phyloP scores from a whole-genome alignment of 2,329 filamentous ascomycete genomes.

The Fusarium duplospermum region DNA sequence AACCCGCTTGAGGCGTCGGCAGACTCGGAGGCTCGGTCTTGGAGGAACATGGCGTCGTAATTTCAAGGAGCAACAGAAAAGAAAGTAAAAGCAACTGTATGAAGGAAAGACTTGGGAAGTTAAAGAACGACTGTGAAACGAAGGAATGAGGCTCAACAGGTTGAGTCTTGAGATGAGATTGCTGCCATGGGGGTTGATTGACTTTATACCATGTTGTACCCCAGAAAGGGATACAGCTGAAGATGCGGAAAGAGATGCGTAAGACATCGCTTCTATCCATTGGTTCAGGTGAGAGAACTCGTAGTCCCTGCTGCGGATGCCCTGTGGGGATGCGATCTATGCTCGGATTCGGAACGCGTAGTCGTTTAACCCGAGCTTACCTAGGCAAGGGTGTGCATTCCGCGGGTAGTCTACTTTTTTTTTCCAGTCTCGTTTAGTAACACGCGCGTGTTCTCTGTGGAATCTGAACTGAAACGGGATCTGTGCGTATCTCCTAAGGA shows the following conservation, averaged over 20 bases:
- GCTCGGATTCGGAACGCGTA: conserved; percentile 2
- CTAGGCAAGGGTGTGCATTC: not conserved
- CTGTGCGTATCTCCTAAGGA: not conserved
- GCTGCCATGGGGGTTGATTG: not conserved
- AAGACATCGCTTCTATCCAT: not conserved
- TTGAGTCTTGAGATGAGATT: not conserved
- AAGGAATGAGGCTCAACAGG: not conserved
- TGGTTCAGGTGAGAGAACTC: not conserved
- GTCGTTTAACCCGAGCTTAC: not conserved
- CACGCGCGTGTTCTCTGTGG: not conserved
- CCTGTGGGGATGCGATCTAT: not conserved
- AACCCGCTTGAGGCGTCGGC: not conserved
- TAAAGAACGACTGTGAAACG: not conserved
- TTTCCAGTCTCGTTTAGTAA: not conserved
- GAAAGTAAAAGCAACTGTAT: not conserved
- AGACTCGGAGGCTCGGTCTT: not conserved
- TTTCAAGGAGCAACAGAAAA: not conserved
- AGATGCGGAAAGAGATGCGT: not conserved
- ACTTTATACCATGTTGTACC: not conserved
- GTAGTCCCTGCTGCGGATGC: not conserved
- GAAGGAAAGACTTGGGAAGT: not conserved
- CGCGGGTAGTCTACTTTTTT: too few species aligned
- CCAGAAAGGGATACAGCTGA: not conserved
- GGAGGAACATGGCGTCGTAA: not conserved
- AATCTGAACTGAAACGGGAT: not conserved